These are phyloP conservation scores for Cucurbita pepo DNA, from an alignment of 306 rosid species.

Conservation along the genomic window DNA sequence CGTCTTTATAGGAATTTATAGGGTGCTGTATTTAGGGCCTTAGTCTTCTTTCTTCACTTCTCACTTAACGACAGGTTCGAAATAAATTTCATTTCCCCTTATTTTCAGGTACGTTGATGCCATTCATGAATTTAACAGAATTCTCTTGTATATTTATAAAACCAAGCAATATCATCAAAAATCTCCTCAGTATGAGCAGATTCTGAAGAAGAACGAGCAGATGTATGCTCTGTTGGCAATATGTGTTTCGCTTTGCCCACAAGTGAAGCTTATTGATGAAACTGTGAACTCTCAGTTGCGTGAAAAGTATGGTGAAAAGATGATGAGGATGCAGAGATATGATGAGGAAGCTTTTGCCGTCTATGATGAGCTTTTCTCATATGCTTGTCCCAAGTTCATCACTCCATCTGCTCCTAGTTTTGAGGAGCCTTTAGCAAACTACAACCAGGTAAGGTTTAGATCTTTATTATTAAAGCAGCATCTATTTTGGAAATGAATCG, in stretches of 20 bases:
- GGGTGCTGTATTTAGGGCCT: neutral
- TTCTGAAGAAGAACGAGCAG: constrained; percentile 90
- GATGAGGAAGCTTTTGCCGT: constrained; percentile 92
- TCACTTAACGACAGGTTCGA: neutral
- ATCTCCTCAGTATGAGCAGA: constrained; percentile 92
- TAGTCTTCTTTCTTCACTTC: neutral
- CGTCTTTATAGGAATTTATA: neutral
- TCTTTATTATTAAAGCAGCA: neutral
- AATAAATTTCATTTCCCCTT: neutral
- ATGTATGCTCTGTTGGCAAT: constrained; percentile 97
- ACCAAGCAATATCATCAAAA: constrained; percentile 73
- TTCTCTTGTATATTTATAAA: constrained; percentile 66
- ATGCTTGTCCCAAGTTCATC: constrained; percentile 95
- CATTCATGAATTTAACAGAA: constrained; percentile 79
- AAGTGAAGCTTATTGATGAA: constrained; percentile 75
- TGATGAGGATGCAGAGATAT: constrained; percentile 79
- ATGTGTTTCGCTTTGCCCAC: constrained; percentile 86
- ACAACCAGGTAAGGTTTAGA: constrained; percentile 57
- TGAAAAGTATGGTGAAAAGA: constrained; percentile 95
- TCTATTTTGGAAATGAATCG: neutral
- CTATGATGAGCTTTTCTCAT: constrained; percentile 93
- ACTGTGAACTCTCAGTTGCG: constrained; percentile 79
- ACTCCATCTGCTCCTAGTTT: constrained; percentile 95
- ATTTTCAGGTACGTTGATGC: constrained; percentile 73
- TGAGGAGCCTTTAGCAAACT: constrained; percentile 85